A percentile compares a stretch with the other conserved stretches of the same genome.
Evolutionary conservation across 768 basidiomycete genomes (phyloP).

Genomic region (Naganishia onofrii): DNA sequence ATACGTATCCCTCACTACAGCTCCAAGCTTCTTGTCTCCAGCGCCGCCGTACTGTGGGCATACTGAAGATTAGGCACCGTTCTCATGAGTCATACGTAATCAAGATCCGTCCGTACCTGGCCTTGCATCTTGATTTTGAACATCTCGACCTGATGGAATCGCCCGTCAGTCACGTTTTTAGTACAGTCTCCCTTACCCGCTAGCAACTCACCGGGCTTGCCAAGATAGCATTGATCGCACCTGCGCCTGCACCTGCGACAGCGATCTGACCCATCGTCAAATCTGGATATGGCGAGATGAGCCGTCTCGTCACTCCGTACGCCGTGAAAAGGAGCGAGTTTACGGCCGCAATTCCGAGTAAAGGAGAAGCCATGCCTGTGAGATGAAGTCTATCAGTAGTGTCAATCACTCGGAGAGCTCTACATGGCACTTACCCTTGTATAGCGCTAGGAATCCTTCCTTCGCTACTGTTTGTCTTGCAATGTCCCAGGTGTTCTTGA

Average conservation of each 20-base stretch:
- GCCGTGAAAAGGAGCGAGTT: conserved; percentile 93
- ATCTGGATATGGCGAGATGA: conserved; percentile 85
- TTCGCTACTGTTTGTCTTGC: conserved; percentile 71
- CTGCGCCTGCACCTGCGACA: conserved; percentile 84
- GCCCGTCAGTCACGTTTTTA: not conserved
- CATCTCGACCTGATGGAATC: conserved; percentile 63
- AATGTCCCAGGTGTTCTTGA: conserved; percentile 93
- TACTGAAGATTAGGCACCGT: too few relatives aligned
- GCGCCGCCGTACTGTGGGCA: conserved; percentile 67
- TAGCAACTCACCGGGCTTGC: conserved; percentile 71
- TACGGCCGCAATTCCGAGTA: conserved; percentile 89
- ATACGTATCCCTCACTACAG: conserved; percentile 79
- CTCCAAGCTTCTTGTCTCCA: conserved; percentile 72
- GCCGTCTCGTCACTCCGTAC: conserved; percentile 73
- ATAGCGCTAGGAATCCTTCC: conserved; percentile 89
- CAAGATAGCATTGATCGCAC: conserved; percentile 81
- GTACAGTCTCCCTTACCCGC: too few relatives aligned
- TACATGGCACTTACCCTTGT: conserved; percentile 67
- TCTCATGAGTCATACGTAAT: not conserved
- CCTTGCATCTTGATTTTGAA: conserved; percentile 99
- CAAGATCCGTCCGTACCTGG: conserved; percentile 41
- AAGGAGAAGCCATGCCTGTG: conserved; percentile 82
- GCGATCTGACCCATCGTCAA: conserved; percentile 76
- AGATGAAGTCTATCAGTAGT: not conserved
- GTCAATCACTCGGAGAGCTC: not conserved